phyloP scores from a whole-genome alignment of 345 rosid genomes.

The Mercurialis annua region DNA sequence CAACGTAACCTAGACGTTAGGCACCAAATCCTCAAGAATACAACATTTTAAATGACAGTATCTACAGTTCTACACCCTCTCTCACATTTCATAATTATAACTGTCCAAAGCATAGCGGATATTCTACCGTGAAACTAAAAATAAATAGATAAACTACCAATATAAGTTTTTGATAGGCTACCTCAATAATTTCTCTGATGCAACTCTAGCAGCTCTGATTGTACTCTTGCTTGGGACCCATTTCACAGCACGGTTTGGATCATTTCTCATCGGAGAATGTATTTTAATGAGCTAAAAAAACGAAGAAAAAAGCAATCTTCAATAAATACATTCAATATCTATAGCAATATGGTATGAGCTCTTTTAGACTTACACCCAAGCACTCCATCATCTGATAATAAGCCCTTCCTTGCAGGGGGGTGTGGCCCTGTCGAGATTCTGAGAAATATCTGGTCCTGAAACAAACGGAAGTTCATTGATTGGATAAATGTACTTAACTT shows the following conservation, averaged over 20 bases:
- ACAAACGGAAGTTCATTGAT: conserved; percentile 14
- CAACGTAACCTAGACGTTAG: conserved; percentile 4
- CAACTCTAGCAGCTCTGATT: conserved; percentile 72
- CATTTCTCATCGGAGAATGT: conserved; percentile 92
- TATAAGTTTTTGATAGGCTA: conserved; percentile 17
- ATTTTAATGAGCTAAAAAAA: conserved; percentile 75
- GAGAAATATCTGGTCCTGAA: conserved; percentile 97
- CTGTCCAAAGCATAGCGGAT: background rate
- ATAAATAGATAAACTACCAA: background rate
- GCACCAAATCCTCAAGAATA: background rate
- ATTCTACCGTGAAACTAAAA: background rate
- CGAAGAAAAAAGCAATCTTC: conserved; percentile 14
- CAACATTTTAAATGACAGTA: background rate
- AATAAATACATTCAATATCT: background rate
- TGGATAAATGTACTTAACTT: conserved; percentile 8
- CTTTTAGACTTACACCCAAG: conserved; percentile 68
- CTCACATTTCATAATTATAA: too few relatives aligned
- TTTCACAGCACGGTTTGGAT: conserved; percentile 63
- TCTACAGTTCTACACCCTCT: too few relatives aligned
- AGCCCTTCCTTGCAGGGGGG: conserved; percentile 96
- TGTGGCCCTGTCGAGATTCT: conserved; percentile 93
- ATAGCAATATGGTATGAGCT: background rate
- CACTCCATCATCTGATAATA: conserved; percentile 99
- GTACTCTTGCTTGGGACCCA: conserved; percentile 61
- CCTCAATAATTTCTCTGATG: conserved; percentile 85